phyloP scores from a whole-genome alignment of 2,329 filamentous ascomycete genomes.

The Fragosphaeria purpurea region DNA sequence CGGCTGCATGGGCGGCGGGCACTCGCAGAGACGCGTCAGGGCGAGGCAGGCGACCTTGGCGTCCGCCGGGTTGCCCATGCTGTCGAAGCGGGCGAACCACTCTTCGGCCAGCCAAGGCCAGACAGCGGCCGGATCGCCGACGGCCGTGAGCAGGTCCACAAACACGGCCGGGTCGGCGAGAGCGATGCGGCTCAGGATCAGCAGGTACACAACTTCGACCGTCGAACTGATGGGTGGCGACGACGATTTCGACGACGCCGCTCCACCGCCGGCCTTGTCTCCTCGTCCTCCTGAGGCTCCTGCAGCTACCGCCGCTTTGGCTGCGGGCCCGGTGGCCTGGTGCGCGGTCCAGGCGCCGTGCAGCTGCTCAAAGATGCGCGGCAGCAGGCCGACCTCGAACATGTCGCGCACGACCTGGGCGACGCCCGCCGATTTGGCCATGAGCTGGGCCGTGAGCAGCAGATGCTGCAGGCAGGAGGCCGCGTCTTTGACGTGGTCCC shows the following conservation, averaged over 20 bases:
- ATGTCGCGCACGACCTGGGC: slow-evolving; percentile 56
- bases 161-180: slow-evolving; percentile 63
- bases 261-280: slow-evolving; percentile 18
- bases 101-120: slow-evolving; percentile 51
- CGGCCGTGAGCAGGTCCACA: slow-evolving; percentile 43
- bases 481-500: slow-evolving; percentile 48
- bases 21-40: slow-evolving; percentile 60
- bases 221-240: slow-evolving; percentile 59
- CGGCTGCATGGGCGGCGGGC: slow-evolving; percentile 45
- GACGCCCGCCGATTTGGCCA: slow-evolving; percentile 53
- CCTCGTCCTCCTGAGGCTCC: no score
- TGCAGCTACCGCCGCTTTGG: slow-evolving; percentile 14
- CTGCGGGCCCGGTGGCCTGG: slow-evolving; percentile 73
- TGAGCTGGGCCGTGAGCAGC: slow-evolving; percentile 50
- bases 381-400: slow-evolving; percentile 51
- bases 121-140: slow-evolving; percentile 31
- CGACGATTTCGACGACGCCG: slow-evolving; percentile 23
- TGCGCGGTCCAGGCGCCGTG: slow-evolving; percentile 62
- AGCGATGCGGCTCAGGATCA: slow-evolving; percentile 68
- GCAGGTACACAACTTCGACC: slow-evolving; percentile 76
- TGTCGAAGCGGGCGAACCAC: slow-evolving; percentile 61
- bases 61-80: slow-evolving; percentile 53
- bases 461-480: slow-evolving; percentile 54
- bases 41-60: slow-evolving; percentile 66
- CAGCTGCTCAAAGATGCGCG: slow-evolving; percentile 54